Conservation (phyloP, 352 stramenopile genomes). For the Pythium insidiosum region DNA sequence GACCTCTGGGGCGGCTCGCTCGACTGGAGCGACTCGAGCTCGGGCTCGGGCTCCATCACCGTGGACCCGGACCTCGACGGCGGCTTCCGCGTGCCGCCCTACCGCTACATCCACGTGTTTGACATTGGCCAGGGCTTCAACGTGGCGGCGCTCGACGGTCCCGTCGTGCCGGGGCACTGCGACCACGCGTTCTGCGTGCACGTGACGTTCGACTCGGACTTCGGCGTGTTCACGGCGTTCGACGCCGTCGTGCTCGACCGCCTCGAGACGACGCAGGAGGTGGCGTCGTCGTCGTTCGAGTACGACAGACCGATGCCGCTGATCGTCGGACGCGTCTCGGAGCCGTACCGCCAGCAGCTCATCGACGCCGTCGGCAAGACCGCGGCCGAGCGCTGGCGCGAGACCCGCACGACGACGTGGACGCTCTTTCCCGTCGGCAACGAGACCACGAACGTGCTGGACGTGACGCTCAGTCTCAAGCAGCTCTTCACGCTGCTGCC, state of each 20-base stretch:
- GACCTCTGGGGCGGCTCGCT: too few species aligned
- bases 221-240: conserved; percentile 34
- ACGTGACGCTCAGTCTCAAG: conserved; percentile 47
- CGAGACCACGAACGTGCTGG: conserved; percentile 19
- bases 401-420: conserved; percentile 29
- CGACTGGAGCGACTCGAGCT: too few species aligned
- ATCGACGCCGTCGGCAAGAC: not conserved
- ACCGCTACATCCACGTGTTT: conserved; percentile 3
- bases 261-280: conserved; percentile 15
- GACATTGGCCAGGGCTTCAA: conserved; percentile 4
- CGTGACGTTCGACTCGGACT: conserved; percentile 34
- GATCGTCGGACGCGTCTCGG: conserved; percentile 20
- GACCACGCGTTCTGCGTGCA: conserved; percentile 18
- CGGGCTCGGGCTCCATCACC: too few species aligned
- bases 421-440: conserved; percentile 15
- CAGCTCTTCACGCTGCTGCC: conserved; percentile 46
- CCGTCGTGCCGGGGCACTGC: not conserved
- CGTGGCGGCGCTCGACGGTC: not conserved
- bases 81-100: not conserved
- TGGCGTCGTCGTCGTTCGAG: conserved; percentile 1
- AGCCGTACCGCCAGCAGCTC: conserved; percentile 5
- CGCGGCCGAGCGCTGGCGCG: conserved; percentile 12
- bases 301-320: conserved; percentile 15
- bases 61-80: conserved; percentile 5
- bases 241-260: conserved; percentile 44